Base-by-base conservation (phyloP, 257 asterid species). In the Capsicum baccatum region DNA sequence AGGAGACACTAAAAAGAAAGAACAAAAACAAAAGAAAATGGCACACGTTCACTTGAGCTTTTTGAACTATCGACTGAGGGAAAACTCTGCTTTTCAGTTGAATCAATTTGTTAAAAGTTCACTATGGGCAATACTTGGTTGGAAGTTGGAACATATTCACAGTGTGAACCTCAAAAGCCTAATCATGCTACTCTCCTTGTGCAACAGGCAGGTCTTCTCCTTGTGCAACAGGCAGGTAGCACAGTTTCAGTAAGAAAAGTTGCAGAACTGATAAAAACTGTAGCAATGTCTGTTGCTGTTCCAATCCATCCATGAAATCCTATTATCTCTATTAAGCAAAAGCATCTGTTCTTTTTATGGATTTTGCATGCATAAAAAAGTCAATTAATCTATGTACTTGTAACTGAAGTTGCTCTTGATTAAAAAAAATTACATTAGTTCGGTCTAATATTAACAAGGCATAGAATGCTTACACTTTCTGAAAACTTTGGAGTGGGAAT, bases 401-500 rank as follows among this genome's bases (percentile, higher is more conserved):
- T 12, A 15, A 69, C 33, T 8, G 33, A 78, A 78, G 66, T 33
- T 33, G 39, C 42, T 55, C 21, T 78, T 54, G 21, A 59, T 55
- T 52, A 3, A 50, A 21, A 74, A 50, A 14, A 17, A 1, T 14
- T 52, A 78, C 8, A 17, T 2, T 54, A 55, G 5, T 21, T 9
- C 13, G 4, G 48, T 26, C 52, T 76, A 78, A 54, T 78, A 14
- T 8, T 78, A 26, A 50, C 70, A 64, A 83, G 83, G 83, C 59
- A 85, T 83, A 55, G 74, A 63, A 83, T 73, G 87, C 99, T 92
- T 92, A 95, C 99, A 79, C 99, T 97, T 93, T 95, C 99, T 14
- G 99, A 95, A 89, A 97, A 97, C 86, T 93, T 88, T 58, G 99
- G 99, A 84, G 95, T 97, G 73, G 99, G 99, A 88, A 95, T 93